Conservation (phyloP, 2,329 filamentous ascomycete genomes). For the Beauveria australis region DNA sequence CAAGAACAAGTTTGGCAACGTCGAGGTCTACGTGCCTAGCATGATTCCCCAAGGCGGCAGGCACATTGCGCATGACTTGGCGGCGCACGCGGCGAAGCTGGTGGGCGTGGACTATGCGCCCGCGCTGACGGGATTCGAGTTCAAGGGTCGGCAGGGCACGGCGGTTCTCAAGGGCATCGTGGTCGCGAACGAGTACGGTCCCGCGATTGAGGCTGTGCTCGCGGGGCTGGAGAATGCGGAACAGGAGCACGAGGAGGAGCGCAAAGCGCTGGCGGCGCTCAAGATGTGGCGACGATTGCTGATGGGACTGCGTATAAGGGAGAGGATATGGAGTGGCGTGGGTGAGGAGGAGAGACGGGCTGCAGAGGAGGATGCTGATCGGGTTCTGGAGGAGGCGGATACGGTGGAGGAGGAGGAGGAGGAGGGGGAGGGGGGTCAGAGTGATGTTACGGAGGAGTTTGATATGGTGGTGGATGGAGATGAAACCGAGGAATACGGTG, state of each 20-base stretch:
- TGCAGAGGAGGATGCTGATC: constrained; percentile 24
- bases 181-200: constrained; percentile 61
- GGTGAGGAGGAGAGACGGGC: constrained; percentile 37
- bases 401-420: constrained; percentile 25
- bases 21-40: constrained; percentile 83
- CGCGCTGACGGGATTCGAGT: constrained; percentile 83
- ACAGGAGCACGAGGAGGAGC: constrained; percentile 57
- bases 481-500: constrained; percentile 36
- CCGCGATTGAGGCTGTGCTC: constrained; percentile 64
- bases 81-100: constrained; percentile 63
- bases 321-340: constrained; percentile 59
- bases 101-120: constrained; percentile 80
- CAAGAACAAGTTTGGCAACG: constrained; percentile 88
- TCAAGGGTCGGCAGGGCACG: constrained; percentile 77
- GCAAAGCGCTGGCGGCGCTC: constrained; percentile 64
- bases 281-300: constrained; percentile 62
- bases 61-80: constrained; percentile 56
- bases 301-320: constrained; percentile 66
- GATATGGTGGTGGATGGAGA: constrained; percentile 28
- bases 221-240: constrained; percentile 58
- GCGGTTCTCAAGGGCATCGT: constrained; percentile 74
- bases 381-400: constrained; percentile 15
- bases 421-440: constrained; percentile 26
- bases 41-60: constrained; percentile 82
- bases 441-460: constrained; percentile 36